These are phyloP conservation scores for Solanum gracilifrons DNA, from an alignment of 257 asterid genomes.

Conservation along the genomic window DNA sequence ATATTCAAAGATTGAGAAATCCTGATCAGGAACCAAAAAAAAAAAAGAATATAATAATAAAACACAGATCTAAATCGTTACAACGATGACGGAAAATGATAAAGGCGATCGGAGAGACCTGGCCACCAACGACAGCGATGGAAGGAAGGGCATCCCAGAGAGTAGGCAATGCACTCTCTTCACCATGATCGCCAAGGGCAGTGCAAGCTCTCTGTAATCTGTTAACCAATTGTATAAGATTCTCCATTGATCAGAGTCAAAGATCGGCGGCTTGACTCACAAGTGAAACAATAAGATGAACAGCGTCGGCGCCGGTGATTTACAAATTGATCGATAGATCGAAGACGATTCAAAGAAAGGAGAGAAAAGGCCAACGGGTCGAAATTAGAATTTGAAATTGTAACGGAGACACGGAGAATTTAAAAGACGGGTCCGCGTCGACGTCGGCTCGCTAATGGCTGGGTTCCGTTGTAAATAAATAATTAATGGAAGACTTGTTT, in stretches of 20 bases:
- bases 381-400: background rate
- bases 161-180: constrained; percentile 79
- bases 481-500: background rate
- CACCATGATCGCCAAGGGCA: constrained; percentile 92
- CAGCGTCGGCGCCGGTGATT: background rate
- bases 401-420: background rate
- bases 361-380: constrained; percentile 4
- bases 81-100: background rate
- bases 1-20: background rate
- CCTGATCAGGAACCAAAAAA: background rate
- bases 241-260: constrained; percentile 54
- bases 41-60: background rate
- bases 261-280: constrained; percentile 23
- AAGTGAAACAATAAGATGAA: background rate
- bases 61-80: background rate
- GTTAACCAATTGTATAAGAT: constrained; percentile 71
- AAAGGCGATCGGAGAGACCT: constrained; percentile 31
- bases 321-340: background rate
- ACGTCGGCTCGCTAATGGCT: constrained; percentile 6
- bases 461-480: background rate
- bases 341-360: background rate
- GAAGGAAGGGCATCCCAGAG: constrained; percentile 97
- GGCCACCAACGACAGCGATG: constrained; percentile 96
- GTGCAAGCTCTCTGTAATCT: constrained; percentile 93
- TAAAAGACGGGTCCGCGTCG: constrained; percentile 27